Conservation (phyloP, 768 basidiomycete species). For the Strobilomyces echinocephalus region DNA sequence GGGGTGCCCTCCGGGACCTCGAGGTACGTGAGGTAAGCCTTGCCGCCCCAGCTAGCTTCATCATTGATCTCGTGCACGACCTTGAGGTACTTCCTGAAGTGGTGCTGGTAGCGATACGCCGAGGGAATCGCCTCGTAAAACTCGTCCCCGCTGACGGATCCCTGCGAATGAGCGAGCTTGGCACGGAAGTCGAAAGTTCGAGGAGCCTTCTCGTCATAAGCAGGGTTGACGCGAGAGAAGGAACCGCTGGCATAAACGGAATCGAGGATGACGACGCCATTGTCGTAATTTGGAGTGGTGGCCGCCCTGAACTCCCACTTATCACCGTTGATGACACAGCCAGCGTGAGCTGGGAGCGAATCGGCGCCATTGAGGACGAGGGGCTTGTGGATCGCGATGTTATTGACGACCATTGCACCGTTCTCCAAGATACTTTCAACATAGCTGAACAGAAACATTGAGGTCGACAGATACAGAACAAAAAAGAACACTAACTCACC, state of each 20-base stretch:
- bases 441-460: conserved; percentile 14
- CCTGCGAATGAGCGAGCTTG: conserved; percentile 19
- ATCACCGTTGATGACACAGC: conserved; percentile 26
- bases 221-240: conserved; percentile 26
- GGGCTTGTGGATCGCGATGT: conserved; percentile 29
- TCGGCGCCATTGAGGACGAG: conserved; percentile 22
- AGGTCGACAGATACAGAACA: not conserved
- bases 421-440: conserved; percentile 31
- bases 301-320: conserved; percentile 29
- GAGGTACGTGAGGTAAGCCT: conserved; percentile 26
- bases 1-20: conserved; percentile 20
- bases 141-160: conserved; percentile 15
- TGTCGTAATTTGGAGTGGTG: conserved; percentile 19
- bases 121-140: conserved; percentile 18
- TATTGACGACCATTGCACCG: conserved; percentile 27
- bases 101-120: conserved; percentile 20
- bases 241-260: conserved; percentile 28
- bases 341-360: conserved; percentile 17
- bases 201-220: conserved; percentile 20
- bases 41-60: conserved; percentile 23
- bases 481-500: conserved; percentile 27
- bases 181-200: conserved; percentile 22
- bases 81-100: conserved; percentile 27
- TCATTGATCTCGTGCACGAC: conserved; percentile 26
- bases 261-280: conserved; percentile 25